A percentile compares a stretch with the other conserved stretches of the same genome.
phyloP scores from a whole-genome alignment of 768 basidiomycete genomes.

The Trametes villosa region DNA sequence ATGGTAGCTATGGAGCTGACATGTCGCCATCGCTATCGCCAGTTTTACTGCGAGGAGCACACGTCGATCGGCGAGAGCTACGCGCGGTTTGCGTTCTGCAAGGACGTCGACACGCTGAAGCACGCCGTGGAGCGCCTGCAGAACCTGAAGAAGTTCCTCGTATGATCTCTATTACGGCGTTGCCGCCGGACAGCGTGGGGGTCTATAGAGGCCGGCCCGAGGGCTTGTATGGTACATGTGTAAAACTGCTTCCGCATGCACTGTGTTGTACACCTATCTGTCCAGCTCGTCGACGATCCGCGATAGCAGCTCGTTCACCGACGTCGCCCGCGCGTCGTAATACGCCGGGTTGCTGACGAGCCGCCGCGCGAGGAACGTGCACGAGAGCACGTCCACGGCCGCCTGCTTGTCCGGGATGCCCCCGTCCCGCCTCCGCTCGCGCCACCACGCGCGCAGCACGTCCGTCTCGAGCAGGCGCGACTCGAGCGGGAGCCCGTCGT shows the following conservation, averaged over 20 bases:
- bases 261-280: slow-evolving; percentile 8
- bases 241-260: background rate
- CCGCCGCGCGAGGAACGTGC: slow-evolving; percentile 78
- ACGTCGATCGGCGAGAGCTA: slow-evolving; percentile 84
- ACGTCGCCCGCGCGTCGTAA: slow-evolving; percentile 61
- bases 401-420: slow-evolving; percentile 61
- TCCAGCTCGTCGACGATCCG: slow-evolving; percentile 64
- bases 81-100: slow-evolving; percentile 93
- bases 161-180: background rate
- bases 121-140: slow-evolving; percentile 84
- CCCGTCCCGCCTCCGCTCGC: slow-evolving; percentile 41
- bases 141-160: slow-evolving; percentile 68
- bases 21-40: slow-evolving; percentile 9
- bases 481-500: slow-evolving; percentile 89
- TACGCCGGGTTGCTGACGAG: slow-evolving; percentile 81
- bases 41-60: slow-evolving; percentile 95
- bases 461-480: slow-evolving; percentile 66
- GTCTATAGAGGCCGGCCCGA: background rate
- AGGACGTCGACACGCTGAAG: slow-evolving; percentile 84
- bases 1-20: slow-evolving; percentile 16
- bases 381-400: slow-evolving; percentile 75
- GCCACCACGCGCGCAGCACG: slow-evolving; percentile 54
- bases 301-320: slow-evolving; percentile 63
- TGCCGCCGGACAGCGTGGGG: background rate
- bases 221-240: slow-evolving; percentile 5